Evolutionary conservation across 2,329 filamentous ascomycete genomes (phyloP).

Genomic region (Verticillium dahliae): DNA sequence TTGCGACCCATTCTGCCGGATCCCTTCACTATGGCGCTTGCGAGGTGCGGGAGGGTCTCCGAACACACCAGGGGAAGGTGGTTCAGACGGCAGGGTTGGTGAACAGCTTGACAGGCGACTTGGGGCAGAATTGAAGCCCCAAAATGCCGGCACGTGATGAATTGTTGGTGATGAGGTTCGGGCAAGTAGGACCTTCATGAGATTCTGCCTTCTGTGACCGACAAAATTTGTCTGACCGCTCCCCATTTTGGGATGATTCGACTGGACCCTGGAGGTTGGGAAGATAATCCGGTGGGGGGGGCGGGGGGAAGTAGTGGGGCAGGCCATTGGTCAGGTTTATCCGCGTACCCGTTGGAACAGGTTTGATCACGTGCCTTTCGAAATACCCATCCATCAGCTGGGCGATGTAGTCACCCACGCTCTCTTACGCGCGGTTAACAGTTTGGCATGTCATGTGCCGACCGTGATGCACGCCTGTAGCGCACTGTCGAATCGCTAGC

Average conservation of each 20-base stretch:
- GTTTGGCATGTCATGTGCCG: no score
- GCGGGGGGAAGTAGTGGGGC: not conserved
- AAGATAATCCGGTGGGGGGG: not conserved
- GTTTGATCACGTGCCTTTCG: not conserved
- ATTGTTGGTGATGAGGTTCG: conserved; percentile 9
- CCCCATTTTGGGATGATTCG: conserved; percentile 6
- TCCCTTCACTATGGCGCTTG: not conserved
- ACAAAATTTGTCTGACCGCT: conserved; percentile 35
- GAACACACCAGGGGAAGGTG: not conserved
- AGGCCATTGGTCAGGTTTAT: not conserved
- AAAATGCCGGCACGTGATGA: not conserved
- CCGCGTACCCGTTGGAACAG: not conserved
- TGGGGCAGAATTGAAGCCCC: not conserved
- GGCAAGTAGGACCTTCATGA: not conserved
- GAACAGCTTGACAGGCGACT: not conserved
- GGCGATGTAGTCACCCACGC: no score
- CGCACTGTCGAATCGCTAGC: no score
- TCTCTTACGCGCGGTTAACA: no score
- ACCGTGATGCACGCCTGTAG: no score
- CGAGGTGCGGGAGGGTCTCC: not conserved
- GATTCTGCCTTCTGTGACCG: conserved; percentile 33
- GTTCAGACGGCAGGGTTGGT: not conserved
- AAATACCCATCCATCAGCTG: not conserved
- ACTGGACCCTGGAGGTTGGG: not conserved
- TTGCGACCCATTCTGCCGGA: conserved; percentile 64